A percentile compares a stretch with the other conserved stretches of the same genome.
phyloP scores from a whole-genome alignment of 1,284 basidiomycete genomes.

The Agaricales sp. region DNA sequence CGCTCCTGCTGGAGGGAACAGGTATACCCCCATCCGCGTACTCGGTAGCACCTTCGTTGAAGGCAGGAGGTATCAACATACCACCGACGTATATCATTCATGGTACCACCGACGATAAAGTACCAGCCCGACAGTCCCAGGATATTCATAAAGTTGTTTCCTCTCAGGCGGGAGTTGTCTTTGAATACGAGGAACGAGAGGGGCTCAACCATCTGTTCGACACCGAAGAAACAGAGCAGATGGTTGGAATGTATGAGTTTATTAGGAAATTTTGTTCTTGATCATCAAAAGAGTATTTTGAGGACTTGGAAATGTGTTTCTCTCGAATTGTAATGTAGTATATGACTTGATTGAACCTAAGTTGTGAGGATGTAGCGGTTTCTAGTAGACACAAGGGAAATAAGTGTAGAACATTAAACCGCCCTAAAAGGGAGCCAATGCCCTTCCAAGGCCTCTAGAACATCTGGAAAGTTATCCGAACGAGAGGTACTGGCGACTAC shows the following conservation, averaged over 20 bases:
- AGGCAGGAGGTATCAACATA: slow-evolving; percentile 14
- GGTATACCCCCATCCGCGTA: slow-evolving; percentile 18
- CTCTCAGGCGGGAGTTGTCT: slow-evolving; percentile 12
- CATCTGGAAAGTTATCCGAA: background rate
- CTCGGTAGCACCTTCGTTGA: slow-evolving; percentile 19
- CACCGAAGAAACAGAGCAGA: slow-evolving; percentile 17
- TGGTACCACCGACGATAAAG: slow-evolving; percentile 24
- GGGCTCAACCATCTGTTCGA: slow-evolving; percentile 25
- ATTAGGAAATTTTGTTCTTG: background rate
- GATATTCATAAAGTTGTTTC: background rate
- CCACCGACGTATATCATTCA: slow-evolving; percentile 25
- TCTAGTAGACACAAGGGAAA: too few species aligned
- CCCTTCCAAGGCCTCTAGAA: background rate
- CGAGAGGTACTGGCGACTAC: background rate
- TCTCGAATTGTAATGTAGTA: too few species aligned
- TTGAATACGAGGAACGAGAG: slow-evolving; percentile 19
- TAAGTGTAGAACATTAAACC: too few species aligned
- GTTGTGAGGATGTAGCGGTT: too few species aligned
- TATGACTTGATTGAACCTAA: too few species aligned
- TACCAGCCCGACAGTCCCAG: slow-evolving; percentile 19
- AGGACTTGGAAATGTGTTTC: too few species aligned
- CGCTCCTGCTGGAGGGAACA: slow-evolving; percentile 22
- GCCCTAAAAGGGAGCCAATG: background rate
- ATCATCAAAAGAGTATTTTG: too few species aligned
- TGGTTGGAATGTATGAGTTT: slow-evolving; percentile 14